Percentiles rank a stretch among this genome's conserved stretches.
Conservation (phyloP, 345 rosid species). For the Chamaenerion angustifolium region DNA sequence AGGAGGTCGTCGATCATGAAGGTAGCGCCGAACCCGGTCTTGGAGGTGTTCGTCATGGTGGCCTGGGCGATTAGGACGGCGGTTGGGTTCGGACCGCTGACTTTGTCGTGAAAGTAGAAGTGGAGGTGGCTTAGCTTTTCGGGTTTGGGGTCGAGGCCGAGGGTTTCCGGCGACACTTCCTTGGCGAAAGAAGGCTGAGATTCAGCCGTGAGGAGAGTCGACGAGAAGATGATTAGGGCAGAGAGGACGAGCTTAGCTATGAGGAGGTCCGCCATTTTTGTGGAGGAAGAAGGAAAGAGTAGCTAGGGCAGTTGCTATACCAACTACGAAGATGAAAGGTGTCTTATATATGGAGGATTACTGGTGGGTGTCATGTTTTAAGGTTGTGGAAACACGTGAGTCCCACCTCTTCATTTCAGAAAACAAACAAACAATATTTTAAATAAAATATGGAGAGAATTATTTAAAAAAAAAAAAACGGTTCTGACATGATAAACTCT, state of each 20-base stretch:
- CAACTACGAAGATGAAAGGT: no score
- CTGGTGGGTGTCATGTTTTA: no score
- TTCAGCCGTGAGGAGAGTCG: slow-evolving; percentile 2
- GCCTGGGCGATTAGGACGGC: slow-evolving; percentile 24
- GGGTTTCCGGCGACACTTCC: slow-evolving; percentile 9
- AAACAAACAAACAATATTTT: no score
- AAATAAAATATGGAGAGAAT: no score
- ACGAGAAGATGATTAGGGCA: slow-evolving; percentile 1
- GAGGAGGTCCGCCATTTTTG: neutral
- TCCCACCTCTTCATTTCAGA: no score
- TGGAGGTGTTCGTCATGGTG: slow-evolving; percentile 13
- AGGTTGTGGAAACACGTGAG: no score
- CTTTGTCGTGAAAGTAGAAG: slow-evolving; percentile 47
- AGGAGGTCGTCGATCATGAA: slow-evolving; percentile 38
- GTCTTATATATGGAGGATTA: no score
- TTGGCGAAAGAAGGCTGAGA: slow-evolving; percentile 13
- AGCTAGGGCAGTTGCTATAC: no score
- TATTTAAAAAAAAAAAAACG: no score
- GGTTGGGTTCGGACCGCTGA: slow-evolving; percentile 26
- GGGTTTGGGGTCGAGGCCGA: slow-evolving; percentile 17
- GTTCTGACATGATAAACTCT: no score
- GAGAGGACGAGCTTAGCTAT: slow-evolving; percentile 4
- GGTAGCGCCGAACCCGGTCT: slow-evolving; percentile 24
- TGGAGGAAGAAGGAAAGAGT: no score
- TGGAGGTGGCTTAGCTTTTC: slow-evolving; percentile 39